Percentiles rank a stretch among this genome's conserved stretches.
Conservation (phyloP, 805 yeast species). For the Vanderwaltozyma tropicalis region DNA sequence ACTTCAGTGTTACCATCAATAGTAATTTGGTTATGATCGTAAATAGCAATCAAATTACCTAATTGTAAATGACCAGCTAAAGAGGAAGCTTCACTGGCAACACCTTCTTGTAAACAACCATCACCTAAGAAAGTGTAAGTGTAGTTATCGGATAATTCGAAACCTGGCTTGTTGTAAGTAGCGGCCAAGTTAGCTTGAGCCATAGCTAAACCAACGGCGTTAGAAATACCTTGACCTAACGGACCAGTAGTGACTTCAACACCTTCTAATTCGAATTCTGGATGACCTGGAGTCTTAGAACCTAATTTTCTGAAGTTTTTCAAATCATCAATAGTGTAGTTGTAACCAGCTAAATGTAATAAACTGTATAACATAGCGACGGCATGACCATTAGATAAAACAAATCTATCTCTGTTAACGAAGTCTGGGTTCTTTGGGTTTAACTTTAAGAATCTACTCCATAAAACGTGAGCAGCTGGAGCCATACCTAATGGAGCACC, state of each 20-base stretch:
- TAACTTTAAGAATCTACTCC: slow-evolving; percentile 63
- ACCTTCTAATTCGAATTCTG: slow-evolving; percentile 86
- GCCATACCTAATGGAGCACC: slow-evolving; percentile 99
- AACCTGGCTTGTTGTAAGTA: slow-evolving; percentile 82
- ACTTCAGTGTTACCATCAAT: slow-evolving; percentile 87
- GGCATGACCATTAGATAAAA: slow-evolving; percentile 93
- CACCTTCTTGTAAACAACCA: slow-evolving; percentile 98
- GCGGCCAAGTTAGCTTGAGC: slow-evolving; percentile 91
- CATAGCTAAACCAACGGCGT: slow-evolving; percentile 93
- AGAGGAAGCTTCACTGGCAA: slow-evolving; percentile 86
- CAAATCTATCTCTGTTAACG: slow-evolving; percentile 93
- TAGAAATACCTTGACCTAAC: slow-evolving; percentile 93
- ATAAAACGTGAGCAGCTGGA: slow-evolving; percentile 84
- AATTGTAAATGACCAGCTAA: slow-evolving; percentile 93
- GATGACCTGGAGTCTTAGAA: slow-evolving; percentile 96
- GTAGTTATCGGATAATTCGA: slow-evolving; percentile 59
- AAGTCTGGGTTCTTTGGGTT: slow-evolving; percentile 88
- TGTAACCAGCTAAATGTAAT: slow-evolving; percentile 80
- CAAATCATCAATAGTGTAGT: slow-evolving; percentile 71
- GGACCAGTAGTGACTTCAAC: slow-evolving; percentile 98
- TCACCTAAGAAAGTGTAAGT: slow-evolving; percentile 85
- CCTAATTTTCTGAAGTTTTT: slow-evolving; percentile 81
- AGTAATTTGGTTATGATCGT: slow-evolving; percentile 94
- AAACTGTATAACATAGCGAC: slow-evolving; percentile 80
- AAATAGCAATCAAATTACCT: slow-evolving; percentile 86